Evolutionary conservation across 371 early-diverging fungal genomes (phyloP).

Genomic region (Capillidium rhysosporum): DNA sequence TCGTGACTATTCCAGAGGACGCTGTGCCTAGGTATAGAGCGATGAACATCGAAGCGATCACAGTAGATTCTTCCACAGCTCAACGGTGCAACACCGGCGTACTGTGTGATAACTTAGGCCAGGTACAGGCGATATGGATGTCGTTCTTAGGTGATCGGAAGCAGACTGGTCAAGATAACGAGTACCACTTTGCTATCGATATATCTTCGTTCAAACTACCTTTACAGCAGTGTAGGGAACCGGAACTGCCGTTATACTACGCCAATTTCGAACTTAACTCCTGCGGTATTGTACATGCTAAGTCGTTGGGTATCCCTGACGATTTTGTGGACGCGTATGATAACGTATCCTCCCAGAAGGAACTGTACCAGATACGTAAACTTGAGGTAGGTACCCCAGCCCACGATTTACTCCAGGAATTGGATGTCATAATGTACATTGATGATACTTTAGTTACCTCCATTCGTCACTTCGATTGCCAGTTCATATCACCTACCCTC

Average conservation of each 20-base stretch:
- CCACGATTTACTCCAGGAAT: constrained; percentile 37
- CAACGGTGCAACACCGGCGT: constrained; percentile 71
- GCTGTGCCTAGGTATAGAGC: constrained; percentile 64
- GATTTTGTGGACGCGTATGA: constrained; percentile 52
- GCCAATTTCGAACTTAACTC: constrained; percentile 35
- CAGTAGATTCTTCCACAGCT: constrained; percentile 66
- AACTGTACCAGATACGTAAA: constrained; percentile 47
- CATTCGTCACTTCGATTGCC: constrained; percentile 44
- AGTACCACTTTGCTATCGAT: constrained; percentile 56
- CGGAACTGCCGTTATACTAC: constrained; percentile 12
- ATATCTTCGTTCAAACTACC: constrained; percentile 31
- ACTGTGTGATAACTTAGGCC: constrained; percentile 46
- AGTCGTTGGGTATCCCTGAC: constrained; percentile 59
- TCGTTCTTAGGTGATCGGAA: constrained; percentile 59
- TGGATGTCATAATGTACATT: constrained; percentile 52
- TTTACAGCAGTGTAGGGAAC: constrained; percentile 21
- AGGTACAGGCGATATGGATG: constrained; percentile 70
- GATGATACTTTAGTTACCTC: constrained; percentile 45
- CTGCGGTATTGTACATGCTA: constrained; percentile 53
- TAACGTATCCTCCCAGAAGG: constrained; percentile 40
- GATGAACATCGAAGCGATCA: constrained; percentile 65
- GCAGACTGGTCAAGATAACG: constrained; percentile 38
- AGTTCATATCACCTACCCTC: constrained; percentile 28
- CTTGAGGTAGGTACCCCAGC: constrained; percentile 42
- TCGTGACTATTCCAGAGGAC: constrained; percentile 58